These are phyloP conservation scores for Rhizophlyctis rosea DNA, from an alignment of 192 early-diverging fungal species.

Conservation along the genomic window DNA sequence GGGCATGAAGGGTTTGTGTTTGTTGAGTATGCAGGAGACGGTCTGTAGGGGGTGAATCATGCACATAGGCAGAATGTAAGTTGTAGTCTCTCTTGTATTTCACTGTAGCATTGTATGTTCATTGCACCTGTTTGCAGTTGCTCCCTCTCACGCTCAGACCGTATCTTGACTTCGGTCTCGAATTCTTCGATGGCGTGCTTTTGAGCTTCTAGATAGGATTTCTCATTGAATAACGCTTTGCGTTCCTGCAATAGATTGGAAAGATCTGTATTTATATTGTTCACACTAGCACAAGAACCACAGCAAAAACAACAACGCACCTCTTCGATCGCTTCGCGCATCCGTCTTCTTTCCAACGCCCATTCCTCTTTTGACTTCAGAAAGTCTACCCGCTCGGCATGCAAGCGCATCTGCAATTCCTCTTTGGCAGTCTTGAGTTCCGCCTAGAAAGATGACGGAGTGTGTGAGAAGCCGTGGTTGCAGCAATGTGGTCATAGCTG, in stretches of 20 bases:
- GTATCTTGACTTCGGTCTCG: not conserved
- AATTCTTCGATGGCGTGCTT: not conserved
- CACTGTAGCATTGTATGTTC: not conserved
- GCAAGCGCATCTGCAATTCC: not conserved
- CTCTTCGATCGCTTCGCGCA: not conserved
- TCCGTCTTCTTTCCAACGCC: not conserved
- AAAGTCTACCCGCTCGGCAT: not conserved
- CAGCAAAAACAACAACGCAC: not conserved
- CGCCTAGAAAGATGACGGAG: not conserved
- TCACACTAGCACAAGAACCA: not conserved
- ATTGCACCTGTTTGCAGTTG: not conserved
- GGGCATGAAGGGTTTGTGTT: not conserved
- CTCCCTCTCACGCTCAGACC: not conserved
- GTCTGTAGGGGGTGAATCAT: not conserved
- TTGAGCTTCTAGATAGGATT: not conserved
- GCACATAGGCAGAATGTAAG: not conserved
- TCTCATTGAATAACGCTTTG: not conserved
- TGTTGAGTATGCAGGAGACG: not conserved
- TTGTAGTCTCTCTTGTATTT: not conserved
- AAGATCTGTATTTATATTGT: not conserved
- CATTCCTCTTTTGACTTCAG: constrained; percentile 1
- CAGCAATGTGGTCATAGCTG: too few relatives aligned
- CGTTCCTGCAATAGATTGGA: not conserved
- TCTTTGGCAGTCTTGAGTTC: not conserved
- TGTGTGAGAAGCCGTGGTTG: not conserved